phyloP scores from a whole-genome alignment of 805 yeast species.

The Starmerella tilneyi region DNA sequence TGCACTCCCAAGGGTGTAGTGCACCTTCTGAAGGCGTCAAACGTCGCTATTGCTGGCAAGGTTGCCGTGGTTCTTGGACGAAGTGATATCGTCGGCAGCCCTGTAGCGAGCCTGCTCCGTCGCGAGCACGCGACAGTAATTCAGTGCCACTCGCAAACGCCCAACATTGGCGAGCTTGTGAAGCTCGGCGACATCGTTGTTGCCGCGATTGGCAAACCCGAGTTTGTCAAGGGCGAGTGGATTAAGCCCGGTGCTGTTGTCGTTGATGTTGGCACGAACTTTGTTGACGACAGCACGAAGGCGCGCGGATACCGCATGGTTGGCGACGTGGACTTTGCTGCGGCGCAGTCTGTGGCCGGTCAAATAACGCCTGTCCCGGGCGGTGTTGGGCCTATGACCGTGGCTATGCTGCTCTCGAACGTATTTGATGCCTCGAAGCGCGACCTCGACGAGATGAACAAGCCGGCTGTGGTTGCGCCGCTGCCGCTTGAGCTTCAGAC shows the following conservation, averaged over 20 bases:
- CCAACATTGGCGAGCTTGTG: constrained; percentile 48
- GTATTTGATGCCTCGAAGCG: constrained; percentile 69
- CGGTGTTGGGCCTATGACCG: constrained; percentile 99
- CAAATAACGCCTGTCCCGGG: constrained; percentile 95
- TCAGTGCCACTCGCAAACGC: constrained; percentile 65
- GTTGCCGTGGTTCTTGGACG: constrained; percentile 88
- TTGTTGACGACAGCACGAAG: constrained; percentile 60
- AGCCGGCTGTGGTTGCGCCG: constrained; percentile 43
- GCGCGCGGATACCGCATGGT: constrained; percentile 74
- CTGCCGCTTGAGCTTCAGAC: constrained; percentile 42
- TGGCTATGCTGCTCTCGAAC: constrained; percentile 84
- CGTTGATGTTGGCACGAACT: constrained; percentile 92
- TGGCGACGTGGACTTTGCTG: constrained; percentile 86
- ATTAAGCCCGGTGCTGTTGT: constrained; percentile 75
- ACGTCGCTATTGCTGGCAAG: constrained; percentile 61
- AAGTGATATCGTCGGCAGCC: constrained; percentile 92
- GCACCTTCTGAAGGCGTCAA: constrained; percentile 61
- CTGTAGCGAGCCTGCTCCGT: constrained; percentile 74
- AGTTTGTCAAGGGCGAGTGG: constrained; percentile 79
- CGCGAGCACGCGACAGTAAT: constrained; percentile 78
- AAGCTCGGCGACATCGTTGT: constrained; percentile 74
- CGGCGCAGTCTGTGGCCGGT: constrained; percentile 52
- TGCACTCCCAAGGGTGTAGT: constrained; percentile 94
- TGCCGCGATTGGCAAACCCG: constrained; percentile 84
- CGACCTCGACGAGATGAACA: constrained; percentile 29